Conservation (phyloP, 192 early-diverging fungal genomes). For the Pilaira anomala region DNA sequence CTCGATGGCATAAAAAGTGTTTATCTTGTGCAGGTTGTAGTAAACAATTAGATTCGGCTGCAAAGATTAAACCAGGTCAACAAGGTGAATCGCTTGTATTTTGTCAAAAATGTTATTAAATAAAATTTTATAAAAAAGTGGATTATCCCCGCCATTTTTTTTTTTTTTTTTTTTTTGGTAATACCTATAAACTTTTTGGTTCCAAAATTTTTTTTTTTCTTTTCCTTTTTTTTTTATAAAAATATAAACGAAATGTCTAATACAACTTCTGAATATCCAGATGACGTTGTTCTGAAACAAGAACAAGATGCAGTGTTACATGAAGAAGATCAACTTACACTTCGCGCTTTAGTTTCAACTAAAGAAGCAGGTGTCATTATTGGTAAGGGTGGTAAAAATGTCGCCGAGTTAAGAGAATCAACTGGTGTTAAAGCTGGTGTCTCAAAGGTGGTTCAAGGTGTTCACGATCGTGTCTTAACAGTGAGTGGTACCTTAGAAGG, state of each 20-base stretch:
- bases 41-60: constrained; percentile 50
- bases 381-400: constrained; percentile 75
- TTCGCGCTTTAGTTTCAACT: constrained; percentile 89
- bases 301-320: not conserved
- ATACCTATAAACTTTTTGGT: not conserved
- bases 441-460: constrained; percentile 83
- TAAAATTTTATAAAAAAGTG: not conserved
- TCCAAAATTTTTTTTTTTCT: not conserved
- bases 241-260: constrained; percentile 11
- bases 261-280: constrained; percentile 14
- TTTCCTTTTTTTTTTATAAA: not conserved
- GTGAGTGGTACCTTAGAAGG: constrained; percentile 68
- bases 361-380: constrained; percentile 89
- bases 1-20: constrained; percentile 56
- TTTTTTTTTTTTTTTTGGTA: constrained; percentile 10
- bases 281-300: constrained; percentile 4
- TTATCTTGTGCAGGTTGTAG: constrained; percentile 45
- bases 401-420: constrained; percentile 80
- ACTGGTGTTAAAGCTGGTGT: constrained; percentile 91
- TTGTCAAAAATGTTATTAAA: constrained; percentile 46
- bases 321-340: constrained; percentile 48
- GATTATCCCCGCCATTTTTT: not conserved
- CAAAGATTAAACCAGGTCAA: constrained; percentile 32
- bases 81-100: constrained; percentile 36
- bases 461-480: constrained; percentile 81